A percentile compares a stretch with the other conserved stretches of the same genome.
These are phyloP conservation scores for Aureobasidium sp. DNA, from an alignment of 2,329 filamentous ascomycete species.

Conservation along the genomic window DNA sequence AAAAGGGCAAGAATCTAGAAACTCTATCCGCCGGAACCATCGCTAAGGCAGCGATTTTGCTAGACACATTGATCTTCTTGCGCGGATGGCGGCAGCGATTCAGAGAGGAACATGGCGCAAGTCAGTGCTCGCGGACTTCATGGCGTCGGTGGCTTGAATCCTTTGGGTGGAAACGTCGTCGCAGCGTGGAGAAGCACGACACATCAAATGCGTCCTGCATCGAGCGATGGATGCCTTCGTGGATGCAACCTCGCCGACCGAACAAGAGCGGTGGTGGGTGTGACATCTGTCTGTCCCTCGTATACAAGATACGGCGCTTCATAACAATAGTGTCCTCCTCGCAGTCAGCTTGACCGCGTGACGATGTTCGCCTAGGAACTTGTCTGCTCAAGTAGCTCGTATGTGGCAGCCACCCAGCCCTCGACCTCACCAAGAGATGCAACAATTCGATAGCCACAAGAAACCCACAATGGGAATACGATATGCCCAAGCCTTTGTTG, in stretches of 20 bases:
- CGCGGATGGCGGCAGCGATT: slow-evolving; percentile 7
- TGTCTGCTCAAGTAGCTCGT: neutral
- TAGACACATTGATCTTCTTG: neutral
- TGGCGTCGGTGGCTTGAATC: slow-evolving; percentile 14
- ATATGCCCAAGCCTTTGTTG: neutral
- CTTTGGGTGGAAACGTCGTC: neutral
- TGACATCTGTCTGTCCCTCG: slow-evolving; percentile 2
- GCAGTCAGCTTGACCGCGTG: slow-evolving; percentile 1
- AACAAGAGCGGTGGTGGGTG: neutral
- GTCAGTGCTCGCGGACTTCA: neutral
- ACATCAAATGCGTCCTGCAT: slow-evolving; percentile 7
- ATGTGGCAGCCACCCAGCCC: neutral
- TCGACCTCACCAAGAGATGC: neutral
- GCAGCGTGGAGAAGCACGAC: neutral
- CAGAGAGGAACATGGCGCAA: neutral
- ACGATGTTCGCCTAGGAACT: neutral
- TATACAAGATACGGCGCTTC: neutral
- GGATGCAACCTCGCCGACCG: slow-evolving; percentile 6
- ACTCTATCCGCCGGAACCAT: neutral
- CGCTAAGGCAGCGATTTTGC: neutral
- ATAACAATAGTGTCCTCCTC: slow-evolving; percentile 1
- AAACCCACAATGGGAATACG: neutral
- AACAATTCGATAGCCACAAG: neutral
- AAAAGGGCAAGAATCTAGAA: neutral
- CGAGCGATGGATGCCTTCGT: neutral